These are phyloP conservation scores for Colletotrichum agaves DNA, from an alignment of 2,329 filamentous ascomycete genomes.

Conservation along the genomic window DNA sequence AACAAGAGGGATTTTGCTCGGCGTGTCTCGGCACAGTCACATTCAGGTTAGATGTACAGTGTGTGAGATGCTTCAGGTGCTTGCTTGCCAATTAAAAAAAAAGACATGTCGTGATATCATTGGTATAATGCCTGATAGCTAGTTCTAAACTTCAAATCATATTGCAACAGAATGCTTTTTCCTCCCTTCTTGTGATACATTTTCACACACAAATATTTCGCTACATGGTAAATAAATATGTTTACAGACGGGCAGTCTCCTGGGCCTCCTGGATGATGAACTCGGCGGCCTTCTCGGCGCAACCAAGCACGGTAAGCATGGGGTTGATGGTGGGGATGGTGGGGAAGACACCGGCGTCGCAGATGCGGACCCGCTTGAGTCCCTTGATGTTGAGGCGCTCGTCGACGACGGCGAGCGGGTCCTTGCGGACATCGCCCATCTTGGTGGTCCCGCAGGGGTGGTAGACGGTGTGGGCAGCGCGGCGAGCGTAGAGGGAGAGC, in stretches of 20 bases:
- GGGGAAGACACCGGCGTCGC: conserved; percentile 78
- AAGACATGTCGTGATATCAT: conserved; percentile 33
- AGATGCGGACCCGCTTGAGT: conserved; percentile 49
- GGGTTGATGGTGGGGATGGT: conserved; percentile 89
- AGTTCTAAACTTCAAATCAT: conserved; percentile 18
- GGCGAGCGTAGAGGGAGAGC: conserved; percentile 82
- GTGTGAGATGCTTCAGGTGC: too few relatives aligned
- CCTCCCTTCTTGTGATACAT: conserved; percentile 1
- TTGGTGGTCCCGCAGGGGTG: conserved; percentile 45
- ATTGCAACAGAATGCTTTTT: conserved; percentile 30
- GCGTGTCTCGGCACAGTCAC: not conserved
- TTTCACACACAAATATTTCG: not conserved
- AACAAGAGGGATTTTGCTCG: not conserved
- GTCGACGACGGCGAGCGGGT: conserved; percentile 73
- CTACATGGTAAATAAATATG: not conserved
- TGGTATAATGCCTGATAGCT: conserved; percentile 38
- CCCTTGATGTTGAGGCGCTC: conserved; percentile 50
- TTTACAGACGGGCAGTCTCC: conserved; percentile 36
- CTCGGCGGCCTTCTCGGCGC: conserved; percentile 87
- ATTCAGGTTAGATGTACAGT: not conserved
- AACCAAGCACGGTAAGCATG: conserved; percentile 87
- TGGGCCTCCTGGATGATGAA: conserved; percentile 76
- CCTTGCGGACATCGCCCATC: conserved; percentile 66
- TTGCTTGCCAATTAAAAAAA: conserved; percentile 3
- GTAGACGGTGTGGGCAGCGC: conserved; percentile 70